Evolutionary conservation across 2,329 filamentous ascomycete genomes (phyloP).

Genomic region (Cadophora sp.): DNA sequence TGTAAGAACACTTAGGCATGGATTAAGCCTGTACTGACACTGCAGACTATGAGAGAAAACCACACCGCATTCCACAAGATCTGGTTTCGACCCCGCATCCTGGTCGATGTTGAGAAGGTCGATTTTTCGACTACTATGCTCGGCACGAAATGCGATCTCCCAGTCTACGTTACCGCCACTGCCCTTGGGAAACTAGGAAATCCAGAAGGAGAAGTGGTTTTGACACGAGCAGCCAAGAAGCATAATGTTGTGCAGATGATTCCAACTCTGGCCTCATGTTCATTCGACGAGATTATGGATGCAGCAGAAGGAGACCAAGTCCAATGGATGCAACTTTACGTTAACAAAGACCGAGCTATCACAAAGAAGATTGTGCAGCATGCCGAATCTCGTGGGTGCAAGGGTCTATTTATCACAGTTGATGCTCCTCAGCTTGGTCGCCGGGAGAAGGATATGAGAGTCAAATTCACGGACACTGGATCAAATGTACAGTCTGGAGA

Average conservation of each 20-base stretch:
- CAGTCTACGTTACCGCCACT: conserved; percentile 96
- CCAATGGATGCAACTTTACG: conserved; percentile 94
- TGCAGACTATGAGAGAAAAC: conserved; percentile 90
- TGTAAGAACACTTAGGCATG: conserved; percentile 52
- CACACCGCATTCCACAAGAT: conserved; percentile 96
- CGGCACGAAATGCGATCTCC: conserved; percentile 80
- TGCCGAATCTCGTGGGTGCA: conserved; percentile 90
- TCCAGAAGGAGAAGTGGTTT: conserved; percentile 89
- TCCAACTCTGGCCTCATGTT: conserved; percentile 93
- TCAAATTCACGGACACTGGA: conserved; percentile 85
- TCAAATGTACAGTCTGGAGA: conserved; percentile 81
- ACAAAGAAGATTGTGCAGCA: conserved; percentile 90
- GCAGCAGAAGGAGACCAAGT: conserved; percentile 80
- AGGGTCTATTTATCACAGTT: conserved; percentile 96
- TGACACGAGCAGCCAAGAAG: conserved; percentile 82
- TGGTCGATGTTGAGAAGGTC: conserved; percentile 88
- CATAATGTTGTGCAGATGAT: conserved; percentile 99
- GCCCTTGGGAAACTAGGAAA: conserved; percentile 94
- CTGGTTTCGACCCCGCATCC: conserved; percentile 90
- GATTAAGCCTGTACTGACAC: conserved; percentile 28
- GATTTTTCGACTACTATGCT: conserved; percentile 94
- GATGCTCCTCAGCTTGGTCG: conserved; percentile 95
- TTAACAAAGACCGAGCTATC: conserved; percentile 93
- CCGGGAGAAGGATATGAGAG: conserved; percentile 97
- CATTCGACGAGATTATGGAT: conserved; percentile 96